These are phyloP conservation scores for Chloris gayana DNA, from an alignment of 176 grass and related monocot genomes.

Conservation along the genomic window DNA sequence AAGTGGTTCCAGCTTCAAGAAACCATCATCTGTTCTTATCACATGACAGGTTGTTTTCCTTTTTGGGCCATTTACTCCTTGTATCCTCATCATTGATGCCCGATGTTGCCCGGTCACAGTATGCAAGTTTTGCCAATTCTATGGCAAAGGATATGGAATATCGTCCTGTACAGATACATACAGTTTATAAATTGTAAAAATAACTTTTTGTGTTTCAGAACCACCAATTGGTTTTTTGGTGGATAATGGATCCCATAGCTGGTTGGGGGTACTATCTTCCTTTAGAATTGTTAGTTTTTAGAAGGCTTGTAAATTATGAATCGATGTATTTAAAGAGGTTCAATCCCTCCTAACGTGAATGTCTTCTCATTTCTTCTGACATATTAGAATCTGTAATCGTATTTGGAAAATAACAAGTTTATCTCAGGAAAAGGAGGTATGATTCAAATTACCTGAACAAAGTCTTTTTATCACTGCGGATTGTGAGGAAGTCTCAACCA, in stretches of 20 bases:
- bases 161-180: conserved; percentile 76
- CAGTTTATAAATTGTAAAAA: conserved; percentile 30
- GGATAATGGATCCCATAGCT: conserved; percentile 25
- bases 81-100: conserved; percentile 13
- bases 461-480: too few relatives aligned
- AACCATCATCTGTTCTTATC: conserved; percentile 62
- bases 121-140: too few relatives aligned
- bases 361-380: background rate
- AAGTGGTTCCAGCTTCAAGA: conserved; percentile 62
- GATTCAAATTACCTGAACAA: too few relatives aligned
- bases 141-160: conserved; percentile 54
- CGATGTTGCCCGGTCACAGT: conserved; percentile 36
- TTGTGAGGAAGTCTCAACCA: too few relatives aligned
- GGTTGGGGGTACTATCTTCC: conserved; percentile 14
- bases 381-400: background rate
- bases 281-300: conserved; percentile 23
- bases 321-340: background rate
- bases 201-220: background rate
- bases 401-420: background rate
- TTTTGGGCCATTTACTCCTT: conserved; percentile 34
- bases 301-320: conserved; percentile 29
- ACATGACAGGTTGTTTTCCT: conserved; percentile 63
- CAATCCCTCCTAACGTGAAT: too few relatives aligned
- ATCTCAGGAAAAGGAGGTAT: too few relatives aligned
- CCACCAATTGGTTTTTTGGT: conserved; percentile 15